These are phyloP conservation scores for Saposhnikovia divaricata DNA, from an alignment of 129 eudicot genomes.

Conservation along the genomic window DNA sequence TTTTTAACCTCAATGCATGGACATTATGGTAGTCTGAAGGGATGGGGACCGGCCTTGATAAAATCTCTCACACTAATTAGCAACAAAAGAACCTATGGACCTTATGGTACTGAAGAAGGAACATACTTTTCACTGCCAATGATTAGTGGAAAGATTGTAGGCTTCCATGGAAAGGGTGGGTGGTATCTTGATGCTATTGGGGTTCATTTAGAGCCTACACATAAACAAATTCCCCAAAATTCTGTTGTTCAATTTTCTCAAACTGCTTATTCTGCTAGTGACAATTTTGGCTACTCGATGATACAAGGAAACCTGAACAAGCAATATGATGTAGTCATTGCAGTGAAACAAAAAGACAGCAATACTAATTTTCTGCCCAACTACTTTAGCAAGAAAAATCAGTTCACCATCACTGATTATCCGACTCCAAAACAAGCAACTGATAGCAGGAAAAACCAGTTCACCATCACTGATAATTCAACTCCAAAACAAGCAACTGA, in stretches of 20 bases:
- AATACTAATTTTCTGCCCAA: slow-evolving; percentile 9
- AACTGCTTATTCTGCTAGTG: slow-evolving; percentile 13
- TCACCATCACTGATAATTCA: not conserved
- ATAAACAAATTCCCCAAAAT: slow-evolving; percentile 9
- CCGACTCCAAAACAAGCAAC: not conserved
- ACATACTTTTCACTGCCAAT: slow-evolving; percentile 32
- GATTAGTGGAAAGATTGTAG: slow-evolving; percentile 39
- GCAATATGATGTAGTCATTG: slow-evolving; percentile 40
- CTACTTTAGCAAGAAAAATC: slow-evolving; percentile 1
- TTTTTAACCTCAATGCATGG: slow-evolving; percentile 45
- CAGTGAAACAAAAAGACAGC: slow-evolving; percentile 28
- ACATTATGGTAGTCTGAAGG: slow-evolving; percentile 28
- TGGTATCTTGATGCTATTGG: slow-evolving; percentile 62
- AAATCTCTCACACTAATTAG: slow-evolving; percentile 42
- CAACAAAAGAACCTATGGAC: slow-evolving; percentile 43
- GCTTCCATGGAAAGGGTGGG: slow-evolving; percentile 53
- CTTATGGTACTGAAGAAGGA: slow-evolving; percentile 48
- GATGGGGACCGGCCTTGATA: slow-evolving; percentile 31
- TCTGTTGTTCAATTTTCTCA: slow-evolving; percentile 20
- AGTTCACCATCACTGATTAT: not conserved
- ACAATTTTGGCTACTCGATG: slow-evolving; percentile 28
- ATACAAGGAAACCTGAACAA: slow-evolving; percentile 38
- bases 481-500: not conserved
- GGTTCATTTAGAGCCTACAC: slow-evolving; percentile 38
- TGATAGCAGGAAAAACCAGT: not conserved